Conservation (phyloP, 805 yeast genomes). For the Metschnikowia santaceciliae region DNA sequence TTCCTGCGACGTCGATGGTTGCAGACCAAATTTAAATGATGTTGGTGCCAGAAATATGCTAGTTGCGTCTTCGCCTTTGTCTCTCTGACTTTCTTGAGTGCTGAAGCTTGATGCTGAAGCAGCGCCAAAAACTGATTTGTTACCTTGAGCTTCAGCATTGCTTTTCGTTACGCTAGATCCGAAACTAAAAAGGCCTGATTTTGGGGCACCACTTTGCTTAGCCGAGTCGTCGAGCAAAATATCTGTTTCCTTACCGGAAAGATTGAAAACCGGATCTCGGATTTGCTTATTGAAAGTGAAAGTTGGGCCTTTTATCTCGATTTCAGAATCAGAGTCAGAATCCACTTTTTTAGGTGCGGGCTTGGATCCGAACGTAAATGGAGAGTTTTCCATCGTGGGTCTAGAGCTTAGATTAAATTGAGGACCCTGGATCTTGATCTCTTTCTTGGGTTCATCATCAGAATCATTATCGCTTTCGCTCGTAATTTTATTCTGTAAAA, state of each 20-base stretch:
- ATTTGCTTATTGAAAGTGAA: slow-evolving; percentile 46
- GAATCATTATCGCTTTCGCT: slow-evolving; percentile 23
- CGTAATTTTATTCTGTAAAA: neutral
- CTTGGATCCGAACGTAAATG: slow-evolving; percentile 35
- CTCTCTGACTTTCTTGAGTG: too few species aligned
- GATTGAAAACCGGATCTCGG: slow-evolving; percentile 31
- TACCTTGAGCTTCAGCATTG: neutral
- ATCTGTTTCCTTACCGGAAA: neutral
- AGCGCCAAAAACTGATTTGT: neutral
- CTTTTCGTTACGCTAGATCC: neutral
- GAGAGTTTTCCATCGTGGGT: slow-evolving; percentile 31
- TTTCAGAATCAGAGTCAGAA: slow-evolving; percentile 55
- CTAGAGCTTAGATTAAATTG: slow-evolving; percentile 27
- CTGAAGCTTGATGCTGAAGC: neutral
- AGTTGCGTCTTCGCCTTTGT: neutral
- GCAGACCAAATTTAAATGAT: neutral
- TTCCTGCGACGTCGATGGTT: neutral
- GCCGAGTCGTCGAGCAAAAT: neutral
- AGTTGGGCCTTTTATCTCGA: slow-evolving; percentile 70
- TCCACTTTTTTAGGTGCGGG: slow-evolving; percentile 32
- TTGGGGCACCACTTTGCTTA: neutral
- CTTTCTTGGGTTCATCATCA: slow-evolving; percentile 20
- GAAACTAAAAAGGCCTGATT: neutral
- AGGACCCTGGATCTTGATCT: slow-evolving; percentile 34
- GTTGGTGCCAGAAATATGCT: neutral